These are phyloP conservation scores for Yamadazyma diospyri DNA, from an alignment of 1,139 yeast species.

Conservation along the genomic window DNA sequence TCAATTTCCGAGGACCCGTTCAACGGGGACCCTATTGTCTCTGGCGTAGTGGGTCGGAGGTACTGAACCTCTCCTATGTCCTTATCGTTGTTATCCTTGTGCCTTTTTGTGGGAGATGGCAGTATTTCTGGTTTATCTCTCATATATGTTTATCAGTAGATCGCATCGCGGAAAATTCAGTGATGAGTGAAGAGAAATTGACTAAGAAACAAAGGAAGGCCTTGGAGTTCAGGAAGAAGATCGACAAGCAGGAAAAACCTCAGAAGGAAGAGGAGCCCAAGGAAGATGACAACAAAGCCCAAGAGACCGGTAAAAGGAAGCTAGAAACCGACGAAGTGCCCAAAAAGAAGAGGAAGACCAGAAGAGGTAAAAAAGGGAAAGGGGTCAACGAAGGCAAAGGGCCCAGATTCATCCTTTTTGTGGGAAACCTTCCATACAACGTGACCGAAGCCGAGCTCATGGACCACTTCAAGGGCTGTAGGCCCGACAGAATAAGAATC, in stretches of 20 bases:
- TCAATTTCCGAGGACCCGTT: too few species aligned
- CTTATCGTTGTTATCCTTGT: constrained; percentile 2
- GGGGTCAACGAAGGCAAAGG: constrained; percentile 49
- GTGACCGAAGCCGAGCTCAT: constrained; percentile 58
- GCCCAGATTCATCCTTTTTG: constrained; percentile 78
- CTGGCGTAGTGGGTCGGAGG: too few species aligned
- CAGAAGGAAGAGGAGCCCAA: constrained; percentile 12
- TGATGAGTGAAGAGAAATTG: constrained; percentile 36
- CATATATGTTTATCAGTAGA: constrained; percentile 2
- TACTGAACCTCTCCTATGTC: not conserved
- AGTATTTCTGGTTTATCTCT: constrained; percentile 3
- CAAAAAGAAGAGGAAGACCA: constrained; percentile 67
- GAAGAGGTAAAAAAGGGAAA: constrained; percentile 73
- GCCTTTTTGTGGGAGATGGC: constrained; percentile 4
- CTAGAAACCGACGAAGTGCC: constrained; percentile 25
- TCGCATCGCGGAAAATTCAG: constrained; percentile 9
- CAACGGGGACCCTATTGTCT: too few species aligned
- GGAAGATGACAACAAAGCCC: constrained; percentile 17
- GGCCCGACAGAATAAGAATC: constrained; percentile 72
- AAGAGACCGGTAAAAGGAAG: constrained; percentile 15
- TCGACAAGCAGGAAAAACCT: constrained; percentile 32
- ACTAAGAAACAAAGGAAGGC: constrained; percentile 83
- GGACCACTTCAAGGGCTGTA: constrained; percentile 70
- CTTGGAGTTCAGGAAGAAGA: constrained; percentile 51
- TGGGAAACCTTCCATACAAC: constrained; percentile 88